Conservation (phyloP, 2,329 filamentous ascomycete genomes). For the Sclerotinia minor region DNA sequence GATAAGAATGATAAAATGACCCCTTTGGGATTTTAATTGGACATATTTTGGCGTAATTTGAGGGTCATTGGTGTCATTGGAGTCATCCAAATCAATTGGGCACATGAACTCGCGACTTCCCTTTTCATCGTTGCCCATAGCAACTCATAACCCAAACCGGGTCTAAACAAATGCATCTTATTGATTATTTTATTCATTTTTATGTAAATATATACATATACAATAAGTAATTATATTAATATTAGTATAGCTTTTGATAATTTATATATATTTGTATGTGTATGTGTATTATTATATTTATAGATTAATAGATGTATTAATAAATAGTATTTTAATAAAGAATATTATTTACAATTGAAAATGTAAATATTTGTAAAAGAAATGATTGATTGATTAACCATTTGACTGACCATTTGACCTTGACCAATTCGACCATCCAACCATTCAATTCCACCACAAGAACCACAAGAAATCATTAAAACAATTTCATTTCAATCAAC, state of each 20-base stretch:
- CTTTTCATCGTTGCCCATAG: constrained; percentile 3
- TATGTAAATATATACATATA: no score
- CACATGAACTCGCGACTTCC: constrained; percentile 14
- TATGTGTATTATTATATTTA: no score
- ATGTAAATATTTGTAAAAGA: no score
- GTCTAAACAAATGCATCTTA: constrained; percentile 20
- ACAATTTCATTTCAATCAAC: not conserved
- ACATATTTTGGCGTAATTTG: not conserved
- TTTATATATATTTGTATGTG: no score
- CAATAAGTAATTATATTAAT: no score
- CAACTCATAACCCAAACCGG: constrained; percentile 2
- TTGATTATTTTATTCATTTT: no score
- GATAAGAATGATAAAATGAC: not conserved
- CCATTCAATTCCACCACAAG: not conserved
- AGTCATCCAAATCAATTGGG: no score
- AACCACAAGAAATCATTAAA: not conserved
- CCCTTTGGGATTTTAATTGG: not conserved
- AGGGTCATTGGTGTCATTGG: not conserved
- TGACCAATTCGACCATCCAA: not conserved
- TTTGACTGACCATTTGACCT: constrained; percentile 1
- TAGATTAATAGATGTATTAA: no score
- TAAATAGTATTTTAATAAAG: no score
- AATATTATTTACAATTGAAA: no score
- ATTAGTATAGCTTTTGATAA: no score
- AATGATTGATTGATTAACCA: not conserved